These are phyloP conservation scores for Pythium periplocum DNA, from an alignment of 352 stramenopile genomes.

Conservation along the genomic window DNA sequence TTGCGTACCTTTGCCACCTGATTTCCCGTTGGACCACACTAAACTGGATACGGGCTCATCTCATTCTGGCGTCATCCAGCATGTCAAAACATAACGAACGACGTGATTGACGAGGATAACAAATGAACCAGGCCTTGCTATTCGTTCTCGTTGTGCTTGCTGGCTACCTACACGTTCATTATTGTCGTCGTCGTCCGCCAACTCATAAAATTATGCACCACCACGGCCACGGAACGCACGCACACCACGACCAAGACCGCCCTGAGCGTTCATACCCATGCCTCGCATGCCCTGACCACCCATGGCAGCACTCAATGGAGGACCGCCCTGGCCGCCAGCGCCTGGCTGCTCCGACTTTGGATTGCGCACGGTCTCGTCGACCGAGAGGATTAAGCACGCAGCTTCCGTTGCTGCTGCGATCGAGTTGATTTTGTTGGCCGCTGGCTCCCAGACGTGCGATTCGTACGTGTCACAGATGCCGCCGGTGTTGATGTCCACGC, in stretches of 20 bases:
- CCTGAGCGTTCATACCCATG: conserved; percentile 74
- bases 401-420: conserved; percentile 95
- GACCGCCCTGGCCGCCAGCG: conserved; percentile 34
- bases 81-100: too few species aligned
- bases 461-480: conserved; percentile 98
- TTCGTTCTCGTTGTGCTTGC: not conserved
- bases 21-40: not conserved
- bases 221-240: conserved; percentile 74
- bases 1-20: too few species aligned
- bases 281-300: conserved; percentile 88
- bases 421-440: conserved; percentile 98
- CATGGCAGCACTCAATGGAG: conserved; percentile 89
- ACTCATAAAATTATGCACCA: conserved; percentile 51
- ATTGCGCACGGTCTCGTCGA: conserved; percentile 99
- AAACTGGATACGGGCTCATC: conserved; percentile 10
- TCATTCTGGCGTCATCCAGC: too few species aligned
- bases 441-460: conserved; percentile 97
- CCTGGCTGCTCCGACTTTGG: conserved; percentile 94
- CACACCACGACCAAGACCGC: conserved; percentile 71
- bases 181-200: too few species aligned
- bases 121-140: not conserved
- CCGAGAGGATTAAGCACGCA: conserved; percentile 97
- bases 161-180: too few species aligned
- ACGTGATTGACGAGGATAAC: too few species aligned
- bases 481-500: conserved; percentile 97